Base-by-base conservation (phyloP, 2,329 filamentous ascomycete species). In the Talaromyces sp. region DNA sequence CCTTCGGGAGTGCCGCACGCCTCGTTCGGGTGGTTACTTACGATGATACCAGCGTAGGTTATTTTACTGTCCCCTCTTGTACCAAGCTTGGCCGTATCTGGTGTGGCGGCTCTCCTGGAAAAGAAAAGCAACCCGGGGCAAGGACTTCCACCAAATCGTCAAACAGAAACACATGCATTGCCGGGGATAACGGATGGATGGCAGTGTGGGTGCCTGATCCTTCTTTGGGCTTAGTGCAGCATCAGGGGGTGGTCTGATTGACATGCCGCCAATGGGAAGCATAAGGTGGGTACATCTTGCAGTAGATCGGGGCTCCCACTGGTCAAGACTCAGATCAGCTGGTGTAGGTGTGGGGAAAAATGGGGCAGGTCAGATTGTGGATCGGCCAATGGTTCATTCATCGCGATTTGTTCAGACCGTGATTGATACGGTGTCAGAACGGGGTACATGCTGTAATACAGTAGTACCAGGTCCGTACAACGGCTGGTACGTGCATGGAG, bases 271-370 rank as follows among this genome's bases (percentile, higher is more conserved):
- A 56, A 56, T 56, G 19, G 33, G 31, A 56, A 39, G 33, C 11
- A 8, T 8, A 8, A 5, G 6, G 19, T 39, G 52, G 52, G 10
- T 22, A 14, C 1, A n/a, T 19, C 11, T 45, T 27, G 47, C 49
- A 37, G 37, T 56, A 57, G 19, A 16, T 13, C 4, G 27, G 19
- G 37, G 14, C n/a, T 49, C 4, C 45, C 7, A 63, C 19, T 63
- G 61, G 61, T 9, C 39, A 63, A 57, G 61, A 63, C 27, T 63
- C 61, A 63, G 50, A 63, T 63, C 61, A 56, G 61, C 61, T 57
- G 61, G 49, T 33, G 4, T 59, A 16, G 11, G n/a, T 59, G 56
- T 27, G 47, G 22, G 8, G 7, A n/a, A 9, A 37, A 11, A n/a
- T 37, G 37, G 56, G 3, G n/a, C 22, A 37, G 14, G 37, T 60